These are phyloP conservation scores for Neoboletus subvelutipes DNA, from an alignment of 768 basidiomycete genomes.

Conservation along the genomic window DNA sequence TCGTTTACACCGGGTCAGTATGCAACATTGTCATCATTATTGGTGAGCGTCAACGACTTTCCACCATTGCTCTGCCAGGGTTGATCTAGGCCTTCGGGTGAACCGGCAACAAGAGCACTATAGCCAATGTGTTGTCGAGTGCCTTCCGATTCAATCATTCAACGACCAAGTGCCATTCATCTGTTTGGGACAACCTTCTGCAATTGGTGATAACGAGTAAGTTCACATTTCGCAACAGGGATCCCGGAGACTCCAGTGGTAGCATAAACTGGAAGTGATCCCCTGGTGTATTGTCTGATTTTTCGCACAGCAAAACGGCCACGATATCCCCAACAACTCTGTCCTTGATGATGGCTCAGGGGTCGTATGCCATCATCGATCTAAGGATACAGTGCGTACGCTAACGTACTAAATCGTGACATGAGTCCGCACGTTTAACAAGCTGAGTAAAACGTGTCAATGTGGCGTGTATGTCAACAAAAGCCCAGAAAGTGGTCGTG, in stretches of 20 bases:
- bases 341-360: not conserved
- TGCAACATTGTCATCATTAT: not conserved
- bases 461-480: too few relatives aligned
- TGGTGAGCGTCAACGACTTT: not conserved
- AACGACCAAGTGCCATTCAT: not conserved
- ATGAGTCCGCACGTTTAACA: not conserved
- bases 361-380: not conserved
- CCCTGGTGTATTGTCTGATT: not conserved
- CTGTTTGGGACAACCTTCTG: too few relatives aligned
- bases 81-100: not conserved
- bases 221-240: not conserved
- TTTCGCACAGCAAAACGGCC: not conserved
- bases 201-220: not conserved
- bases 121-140: not conserved
- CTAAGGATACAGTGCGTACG: not conserved
- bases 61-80: not conserved
- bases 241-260: not conserved
- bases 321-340: not conserved
- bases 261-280: not conserved
- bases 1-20: not conserved
- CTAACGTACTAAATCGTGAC: not conserved
- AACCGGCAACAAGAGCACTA: not conserved
- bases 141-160: not conserved
- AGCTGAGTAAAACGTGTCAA: not conserved
- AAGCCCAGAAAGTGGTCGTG: not conserved